A percentile compares a stretch with the other conserved stretches of the same genome.
Evolutionary conservation across 768 basidiomycete species (phyloP).

Genomic region (Suillus plorans): DNA sequence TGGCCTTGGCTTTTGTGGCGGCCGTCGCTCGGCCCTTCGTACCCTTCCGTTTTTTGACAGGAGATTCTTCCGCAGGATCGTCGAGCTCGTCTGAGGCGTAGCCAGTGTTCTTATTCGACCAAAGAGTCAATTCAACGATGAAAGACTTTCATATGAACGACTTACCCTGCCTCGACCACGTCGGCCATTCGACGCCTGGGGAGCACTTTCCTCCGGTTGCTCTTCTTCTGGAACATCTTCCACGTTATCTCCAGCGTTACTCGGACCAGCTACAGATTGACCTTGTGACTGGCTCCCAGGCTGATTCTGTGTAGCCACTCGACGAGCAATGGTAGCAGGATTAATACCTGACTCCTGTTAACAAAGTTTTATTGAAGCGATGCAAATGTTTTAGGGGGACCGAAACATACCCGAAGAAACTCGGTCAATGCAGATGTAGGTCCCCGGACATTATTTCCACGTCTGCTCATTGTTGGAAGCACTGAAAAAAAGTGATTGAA

Average conservation of each 20-base stretch:
- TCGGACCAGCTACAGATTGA: constrained; percentile 47
- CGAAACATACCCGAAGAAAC: constrained; percentile 61
- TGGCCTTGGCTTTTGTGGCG: constrained; percentile 40
- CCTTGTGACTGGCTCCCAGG: constrained; percentile 24
- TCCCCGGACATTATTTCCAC: constrained; percentile 65
- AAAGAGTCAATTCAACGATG: constrained; percentile 2
- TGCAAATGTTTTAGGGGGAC: neutral
- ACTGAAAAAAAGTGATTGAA: neutral
- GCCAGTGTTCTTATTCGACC: constrained; percentile 29
- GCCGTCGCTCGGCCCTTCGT: constrained; percentile 41
- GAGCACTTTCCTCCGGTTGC: constrained; percentile 14
- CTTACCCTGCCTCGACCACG: constrained; percentile 16
- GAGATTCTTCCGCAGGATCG: constrained; percentile 45
- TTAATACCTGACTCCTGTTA: constrained; percentile 56
- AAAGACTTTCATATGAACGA: constrained; percentile 12
- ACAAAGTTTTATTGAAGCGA: constrained; percentile 20
- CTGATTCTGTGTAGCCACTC: constrained; percentile 32
- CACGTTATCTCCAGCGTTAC: constrained; percentile 24
- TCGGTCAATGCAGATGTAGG: constrained; percentile 84
- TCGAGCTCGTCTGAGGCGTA: constrained; percentile 81
- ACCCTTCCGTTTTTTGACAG: constrained; percentile 56
- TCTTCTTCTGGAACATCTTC: constrained; percentile 13
- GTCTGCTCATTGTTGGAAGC: constrained; percentile 24
- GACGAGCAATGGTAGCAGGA: constrained; percentile 38
- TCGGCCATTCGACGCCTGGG: constrained; percentile 13